Evolutionary conservation across 108 stramenopile species (phyloP), one percentile per base, ranked within the genome.

Genomic region (Schizochytrium sp.): DNA sequence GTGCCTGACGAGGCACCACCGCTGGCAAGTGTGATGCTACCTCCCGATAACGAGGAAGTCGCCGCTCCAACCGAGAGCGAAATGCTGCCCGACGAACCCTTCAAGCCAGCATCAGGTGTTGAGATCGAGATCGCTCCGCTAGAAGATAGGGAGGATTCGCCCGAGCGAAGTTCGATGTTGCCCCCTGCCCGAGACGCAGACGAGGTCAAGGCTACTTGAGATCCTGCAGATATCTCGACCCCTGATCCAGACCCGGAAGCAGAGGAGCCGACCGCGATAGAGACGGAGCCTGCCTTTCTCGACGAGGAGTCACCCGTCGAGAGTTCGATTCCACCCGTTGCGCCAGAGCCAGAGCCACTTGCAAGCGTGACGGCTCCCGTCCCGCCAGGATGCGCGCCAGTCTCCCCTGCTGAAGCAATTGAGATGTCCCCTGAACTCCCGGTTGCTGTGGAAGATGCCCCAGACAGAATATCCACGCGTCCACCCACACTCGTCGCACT

Each of bases 101-200:
- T 28, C 47, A 55, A 87, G 6, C 91, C 92, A 47, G 91, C 89
- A 47, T 72, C 88, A 28, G 90, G 76, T 34, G 92, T 92, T 5
- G 58, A 47, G 5, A 92, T 44, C 43, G 18, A 23, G 58, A 92
- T n/a, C 14, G 87, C 58, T 18, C 92, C 92, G 87, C 90, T 91
- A 23, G 34, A 34, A 0, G 34, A 34, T 1, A 34, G 34, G 34
- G 34, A 34, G 0, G 34, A 34, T 34, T 34, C 34, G 34, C 34
- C 34, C 34, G 34, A 34, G 34, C 34, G 34, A 34, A 34, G 34
- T 34, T 34, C 34, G 34, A 34, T 34, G 34, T 34, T 34, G 34
- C 34, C 34, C 34, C 34, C 34, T 34, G 34, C 2, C 34, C 34
- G 34, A 34, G 34, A 34, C 34, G 34, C 34, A 0, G 34, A 34